phyloP scores from a whole-genome alignment of 768 basidiomycete genomes.

The Calocybe gangraenosa region DNA sequence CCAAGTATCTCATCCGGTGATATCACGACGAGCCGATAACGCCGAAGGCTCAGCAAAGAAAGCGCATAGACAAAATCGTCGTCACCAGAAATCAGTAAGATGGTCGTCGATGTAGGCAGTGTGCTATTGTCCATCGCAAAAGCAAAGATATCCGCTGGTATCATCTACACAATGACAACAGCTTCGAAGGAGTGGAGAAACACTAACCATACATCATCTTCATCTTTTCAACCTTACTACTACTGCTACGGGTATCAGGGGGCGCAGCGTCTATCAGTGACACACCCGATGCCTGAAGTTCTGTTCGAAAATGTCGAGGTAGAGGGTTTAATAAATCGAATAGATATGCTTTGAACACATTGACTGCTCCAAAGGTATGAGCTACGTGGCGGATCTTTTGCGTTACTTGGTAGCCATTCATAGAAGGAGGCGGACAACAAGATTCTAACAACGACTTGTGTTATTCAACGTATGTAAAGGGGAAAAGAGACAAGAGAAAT shows the following conservation, averaged over 20 bases:
- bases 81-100: slow-evolving; percentile 64
- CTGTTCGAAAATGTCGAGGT: slow-evolving; percentile 33
- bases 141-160: slow-evolving; percentile 60
- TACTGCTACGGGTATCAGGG: slow-evolving; percentile 32
- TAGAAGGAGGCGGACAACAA: slow-evolving; percentile 33
- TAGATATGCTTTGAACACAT: slow-evolving; percentile 53
- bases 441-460: slow-evolving; percentile 32
- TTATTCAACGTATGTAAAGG: background rate
- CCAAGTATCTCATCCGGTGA: slow-evolving; percentile 34
- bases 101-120: slow-evolving; percentile 40
- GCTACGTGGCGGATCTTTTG: slow-evolving; percentile 43
- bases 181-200: too few species aligned
- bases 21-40: slow-evolving; percentile 49
- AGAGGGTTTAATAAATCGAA: slow-evolving; percentile 33
- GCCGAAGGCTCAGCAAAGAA: slow-evolving; percentile 49
- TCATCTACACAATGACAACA: background rate
- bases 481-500: background rate
- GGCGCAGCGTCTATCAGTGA: slow-evolving; percentile 36
- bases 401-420: slow-evolving; percentile 40
- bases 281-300: slow-evolving; percentile 46
- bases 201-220: slow-evolving; percentile 46
- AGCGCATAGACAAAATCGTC: slow-evolving; percentile 65
- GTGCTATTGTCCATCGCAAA: slow-evolving; percentile 66
- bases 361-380: slow-evolving; percentile 46
- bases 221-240: slow-evolving; percentile 46